Evolutionary conservation across 1,284 basidiomycete genomes (phyloP).

Genomic region (Wolfiporia cocos): DNA sequence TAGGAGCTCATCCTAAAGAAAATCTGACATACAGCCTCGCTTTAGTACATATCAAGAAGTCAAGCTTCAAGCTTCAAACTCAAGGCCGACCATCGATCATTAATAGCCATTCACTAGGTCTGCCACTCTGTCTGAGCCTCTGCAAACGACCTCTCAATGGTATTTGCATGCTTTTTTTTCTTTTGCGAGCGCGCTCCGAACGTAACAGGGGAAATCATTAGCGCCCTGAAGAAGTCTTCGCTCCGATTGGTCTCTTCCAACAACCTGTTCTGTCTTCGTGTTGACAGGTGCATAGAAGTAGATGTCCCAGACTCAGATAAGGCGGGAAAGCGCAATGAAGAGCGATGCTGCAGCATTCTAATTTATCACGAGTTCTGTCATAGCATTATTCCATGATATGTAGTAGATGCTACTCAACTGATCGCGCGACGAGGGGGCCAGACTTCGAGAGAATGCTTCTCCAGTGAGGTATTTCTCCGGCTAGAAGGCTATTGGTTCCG

Average conservation of each 20-base stretch:
- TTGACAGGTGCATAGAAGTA: constrained; percentile 21
- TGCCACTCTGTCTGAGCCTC: constrained; percentile 23
- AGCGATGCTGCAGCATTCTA: constrained; percentile 24
- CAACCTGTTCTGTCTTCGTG: constrained; percentile 16
- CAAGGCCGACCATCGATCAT: too few species aligned
- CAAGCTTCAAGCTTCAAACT: too few species aligned
- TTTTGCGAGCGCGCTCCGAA: too few species aligned
- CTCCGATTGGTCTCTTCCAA: constrained; percentile 21
- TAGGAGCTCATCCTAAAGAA: too few species aligned
- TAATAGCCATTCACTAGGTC: constrained; percentile 14
- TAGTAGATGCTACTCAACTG: constrained; percentile 8
- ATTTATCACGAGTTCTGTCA: constrained; percentile 1
- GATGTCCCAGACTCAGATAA: constrained; percentile 25
- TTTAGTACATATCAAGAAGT: too few species aligned
- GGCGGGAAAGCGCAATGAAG: constrained; percentile 22
- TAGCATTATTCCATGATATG: background rate
- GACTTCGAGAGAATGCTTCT: constrained; percentile 11
- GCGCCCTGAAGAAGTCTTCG: too few species aligned
- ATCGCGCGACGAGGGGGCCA: constrained; percentile 19
- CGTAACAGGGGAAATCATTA: too few species aligned
- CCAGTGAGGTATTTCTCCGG: constrained; percentile 18
- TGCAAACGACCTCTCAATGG: too few species aligned
- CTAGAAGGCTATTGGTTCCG: constrained; percentile 13
- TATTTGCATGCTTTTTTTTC: too few species aligned
- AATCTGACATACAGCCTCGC: too few species aligned